Evolutionary conservation across 1,139 yeast genomes (phyloP), one percentile per base, ranked within the genome.

Genomic region (Candida smagusa): DNA sequence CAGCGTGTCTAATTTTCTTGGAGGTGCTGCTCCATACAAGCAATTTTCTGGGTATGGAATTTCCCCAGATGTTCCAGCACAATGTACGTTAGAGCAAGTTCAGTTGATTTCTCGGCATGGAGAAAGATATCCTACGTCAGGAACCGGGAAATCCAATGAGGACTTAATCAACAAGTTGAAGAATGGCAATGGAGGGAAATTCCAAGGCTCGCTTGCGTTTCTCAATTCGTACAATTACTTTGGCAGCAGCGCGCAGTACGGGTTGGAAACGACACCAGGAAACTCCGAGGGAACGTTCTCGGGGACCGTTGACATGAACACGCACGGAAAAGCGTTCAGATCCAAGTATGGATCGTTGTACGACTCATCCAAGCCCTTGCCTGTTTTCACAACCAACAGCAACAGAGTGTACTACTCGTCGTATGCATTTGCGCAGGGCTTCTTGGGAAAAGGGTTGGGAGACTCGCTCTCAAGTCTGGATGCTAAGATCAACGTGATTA

Each of bases 51-150:
- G 71, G 0, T 58, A 46, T 43, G 71, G 71, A 0, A 64, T 65
- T 12, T 54, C 61, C 12, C 55, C 67, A 9, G 61, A 56, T 11
- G 47, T 60, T 5, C 72, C 72, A 0, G 51, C 46, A 4, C 54
- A 54, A 34, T 63, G 69, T 46, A 49, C 50, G 6, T 44, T 65
- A 36, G 68, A 63, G 38, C 70, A 63, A 39, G 68, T 64, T 7
- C 71, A 65, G 38, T 52, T 60, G 38, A 41, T 54, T 28, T 53
- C 61, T 46, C 56, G 72, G 50, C 72, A 65, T 36, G 72, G 71
- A 0, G 71, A 65, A 41, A 50, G 71, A 36, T 65, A 49, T 42
- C 72, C 72, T 6, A 58, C 62, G 0, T 37, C 47, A 12, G 37
- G 49, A 3, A 53, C 49, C 11, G 67, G 66, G 5, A 42, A 35